Evolutionary conservation across 495 filamentous ascomycete species (phyloP).

Genomic region (Aspergillus hancockii): DNA sequence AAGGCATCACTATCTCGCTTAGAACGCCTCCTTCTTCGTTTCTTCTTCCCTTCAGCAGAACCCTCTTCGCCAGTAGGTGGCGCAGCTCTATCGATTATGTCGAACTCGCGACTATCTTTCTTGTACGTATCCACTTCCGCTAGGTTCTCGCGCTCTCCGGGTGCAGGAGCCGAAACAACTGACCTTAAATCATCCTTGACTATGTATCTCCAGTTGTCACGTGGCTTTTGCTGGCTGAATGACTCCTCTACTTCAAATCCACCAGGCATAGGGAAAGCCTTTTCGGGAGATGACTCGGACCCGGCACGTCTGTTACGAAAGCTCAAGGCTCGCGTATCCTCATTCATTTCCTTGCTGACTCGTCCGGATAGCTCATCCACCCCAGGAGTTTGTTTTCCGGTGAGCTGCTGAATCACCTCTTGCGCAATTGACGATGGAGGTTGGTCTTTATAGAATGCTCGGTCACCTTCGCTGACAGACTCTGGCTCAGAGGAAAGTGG

Average conservation of each 20-base stretch:
- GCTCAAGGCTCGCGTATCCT: background rate
- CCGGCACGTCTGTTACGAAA: slow-evolving; percentile 9
- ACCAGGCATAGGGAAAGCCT: slow-evolving; percentile 43
- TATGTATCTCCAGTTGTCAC: slow-evolving; percentile 8
- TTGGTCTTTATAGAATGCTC: background rate
- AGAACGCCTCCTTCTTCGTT: slow-evolving; percentile 31
- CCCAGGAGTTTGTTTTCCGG: slow-evolving; percentile 17
- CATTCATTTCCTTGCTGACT: background rate
- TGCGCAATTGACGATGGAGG: slow-evolving; percentile 29
- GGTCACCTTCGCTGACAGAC: slow-evolving; percentile 11
- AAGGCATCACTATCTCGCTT: slow-evolving; percentile 34
- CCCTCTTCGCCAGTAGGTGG: slow-evolving; percentile 14
- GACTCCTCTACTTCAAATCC: slow-evolving; percentile 35
- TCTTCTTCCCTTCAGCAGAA: slow-evolving; percentile 26
- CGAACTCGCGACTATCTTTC: slow-evolving; percentile 25
- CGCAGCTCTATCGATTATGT: slow-evolving; percentile 14
- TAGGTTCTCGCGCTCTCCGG: slow-evolving; percentile 18
- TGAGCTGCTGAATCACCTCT: slow-evolving; percentile 32
- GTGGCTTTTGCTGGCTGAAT: slow-evolving; percentile 11
- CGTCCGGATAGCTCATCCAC: slow-evolving; percentile 1
- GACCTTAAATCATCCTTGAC: slow-evolving; percentile 25
- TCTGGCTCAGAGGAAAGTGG: slow-evolving; percentile 28
- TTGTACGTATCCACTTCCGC: slow-evolving; percentile 23
- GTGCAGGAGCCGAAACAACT: slow-evolving; percentile 28
- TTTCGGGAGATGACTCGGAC: slow-evolving; percentile 23